These are phyloP conservation scores for Podospora appendiculata DNA, from an alignment of 495 filamentous ascomycete species.

Conservation along the genomic window DNA sequence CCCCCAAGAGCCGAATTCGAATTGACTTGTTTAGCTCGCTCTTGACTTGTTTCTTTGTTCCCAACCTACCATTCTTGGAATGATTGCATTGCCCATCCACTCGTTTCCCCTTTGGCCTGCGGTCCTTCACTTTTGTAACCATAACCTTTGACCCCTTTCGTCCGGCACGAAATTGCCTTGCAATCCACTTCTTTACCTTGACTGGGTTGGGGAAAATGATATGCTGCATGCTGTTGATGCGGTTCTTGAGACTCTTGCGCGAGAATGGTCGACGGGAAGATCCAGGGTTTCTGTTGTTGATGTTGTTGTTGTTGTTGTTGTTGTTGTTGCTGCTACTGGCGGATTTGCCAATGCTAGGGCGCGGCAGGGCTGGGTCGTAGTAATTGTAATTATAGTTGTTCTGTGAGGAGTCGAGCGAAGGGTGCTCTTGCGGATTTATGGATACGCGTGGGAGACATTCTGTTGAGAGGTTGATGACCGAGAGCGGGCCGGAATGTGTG, in stretches of 20 bases:
- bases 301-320: not conserved
- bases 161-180: conserved; percentile 10
- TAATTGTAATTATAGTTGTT: not conserved
- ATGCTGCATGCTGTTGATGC: not conserved
- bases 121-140: conserved; percentile 5
- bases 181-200: conserved; percentile 19
- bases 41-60: not conserved
- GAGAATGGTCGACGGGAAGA: not conserved
- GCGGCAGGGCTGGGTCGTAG: not conserved
- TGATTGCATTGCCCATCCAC: not conserved
- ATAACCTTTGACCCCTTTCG: conserved; percentile 12
- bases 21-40: not conserved
- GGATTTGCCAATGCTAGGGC: too few relatives aligned
- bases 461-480: conserved; percentile 8
- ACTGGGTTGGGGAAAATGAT: not conserved
- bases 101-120: not conserved
- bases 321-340: not conserved
- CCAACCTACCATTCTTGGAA: not conserved
- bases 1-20: not conserved
- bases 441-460: conserved; percentile 12
- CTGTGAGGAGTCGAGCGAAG: not conserved
- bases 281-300: not conserved
- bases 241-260: not conserved
- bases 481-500: not conserved
- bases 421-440: conserved; percentile 1